Evolutionary conservation across 768 basidiomycete genomes (phyloP).

Genomic region (Bullera alba): DNA sequence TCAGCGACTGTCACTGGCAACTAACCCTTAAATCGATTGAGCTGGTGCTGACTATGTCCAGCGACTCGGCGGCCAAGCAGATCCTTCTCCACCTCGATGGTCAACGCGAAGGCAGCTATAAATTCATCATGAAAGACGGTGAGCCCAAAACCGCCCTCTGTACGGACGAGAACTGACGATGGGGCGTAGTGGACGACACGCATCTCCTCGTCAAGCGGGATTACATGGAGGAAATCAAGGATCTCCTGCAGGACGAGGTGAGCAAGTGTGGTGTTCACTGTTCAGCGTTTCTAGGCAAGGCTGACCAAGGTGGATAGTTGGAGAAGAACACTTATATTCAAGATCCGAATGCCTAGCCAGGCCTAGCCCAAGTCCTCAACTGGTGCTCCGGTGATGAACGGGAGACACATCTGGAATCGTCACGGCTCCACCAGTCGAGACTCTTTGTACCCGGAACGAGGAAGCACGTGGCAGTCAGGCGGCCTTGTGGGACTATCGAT

Average conservation of each 20-base stretch:
- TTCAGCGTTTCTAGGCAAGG: background rate
- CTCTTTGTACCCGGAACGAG: no score
- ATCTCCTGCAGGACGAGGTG: conserved; percentile 33
- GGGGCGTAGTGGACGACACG: conserved; percentile 24
- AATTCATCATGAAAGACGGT: conserved; percentile 36
- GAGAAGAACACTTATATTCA: conserved; percentile 40
- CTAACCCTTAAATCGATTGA: background rate
- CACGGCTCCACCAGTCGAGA: no score
- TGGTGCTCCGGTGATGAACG: no score
- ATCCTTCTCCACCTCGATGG: conserved; percentile 34
- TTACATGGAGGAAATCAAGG: conserved; percentile 35
- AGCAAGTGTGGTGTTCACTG: conserved; percentile 4
- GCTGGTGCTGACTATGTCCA: background rate
- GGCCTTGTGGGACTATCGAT: no score
- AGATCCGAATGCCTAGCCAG: conserved; percentile 24
- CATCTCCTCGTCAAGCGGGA: conserved; percentile 32
- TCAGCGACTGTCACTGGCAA: background rate
- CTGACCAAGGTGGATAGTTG: conserved; percentile 15
- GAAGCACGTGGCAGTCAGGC: no score
- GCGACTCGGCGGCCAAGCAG: conserved; percentile 42
- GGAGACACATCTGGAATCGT: no score
- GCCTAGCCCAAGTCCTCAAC: no score
- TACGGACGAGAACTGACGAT: background rate
- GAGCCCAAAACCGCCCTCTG: conserved; percentile 1
- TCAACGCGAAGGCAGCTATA: conserved; percentile 20